These are phyloP conservation scores for Xylaria castorea DNA, from an alignment of 495 filamentous ascomycete genomes.

Conservation along the genomic window DNA sequence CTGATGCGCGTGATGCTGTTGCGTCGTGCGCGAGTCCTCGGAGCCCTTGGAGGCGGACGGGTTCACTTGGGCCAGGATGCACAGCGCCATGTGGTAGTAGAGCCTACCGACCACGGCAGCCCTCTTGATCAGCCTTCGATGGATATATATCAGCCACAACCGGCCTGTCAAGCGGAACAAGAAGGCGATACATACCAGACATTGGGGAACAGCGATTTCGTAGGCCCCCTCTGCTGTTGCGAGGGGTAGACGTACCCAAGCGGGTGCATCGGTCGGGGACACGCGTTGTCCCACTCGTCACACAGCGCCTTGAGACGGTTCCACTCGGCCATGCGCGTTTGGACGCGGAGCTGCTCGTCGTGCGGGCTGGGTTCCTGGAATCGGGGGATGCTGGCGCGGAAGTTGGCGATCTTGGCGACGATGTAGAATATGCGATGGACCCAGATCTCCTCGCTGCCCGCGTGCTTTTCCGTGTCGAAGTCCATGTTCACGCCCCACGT, in stretches of 20 bases:
- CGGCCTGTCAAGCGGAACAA: background rate
- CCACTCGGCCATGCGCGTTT: slow-evolving; percentile 78
- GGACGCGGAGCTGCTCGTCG: slow-evolving; percentile 66
- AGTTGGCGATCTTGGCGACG: slow-evolving; percentile 85
- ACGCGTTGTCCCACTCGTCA: slow-evolving; percentile 77
- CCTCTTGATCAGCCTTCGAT: slow-evolving; percentile 76
- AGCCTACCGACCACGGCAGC: slow-evolving; percentile 80
- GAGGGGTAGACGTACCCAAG: slow-evolving; percentile 76
- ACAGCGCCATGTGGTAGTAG: slow-evolving; percentile 89
- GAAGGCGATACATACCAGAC: slow-evolving; percentile 68
- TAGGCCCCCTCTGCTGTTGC: slow-evolving; percentile 63
- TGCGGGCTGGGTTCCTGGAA: slow-evolving; percentile 64
- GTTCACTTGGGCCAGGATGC: slow-evolving; percentile 80
- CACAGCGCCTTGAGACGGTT: slow-evolving; percentile 73
- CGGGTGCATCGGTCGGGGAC: slow-evolving; percentile 86
- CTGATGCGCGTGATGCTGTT: slow-evolving; percentile 74
- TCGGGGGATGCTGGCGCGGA: slow-evolving; percentile 70
- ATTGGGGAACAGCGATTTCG: slow-evolving; percentile 81
- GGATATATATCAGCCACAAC: slow-evolving; percentile 34
- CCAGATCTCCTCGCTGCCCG: slow-evolving; percentile 82
- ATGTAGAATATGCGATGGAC: slow-evolving; percentile 89
- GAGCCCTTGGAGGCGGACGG: slow-evolving; percentile 61
- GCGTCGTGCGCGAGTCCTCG: slow-evolving; percentile 71
- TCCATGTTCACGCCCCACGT: slow-evolving; percentile 90
- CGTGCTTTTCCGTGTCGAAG: slow-evolving; percentile 53